These are phyloP conservation scores for Pichia sporocuriosa DNA, from an alignment of 805 yeast species.

Conservation along the genomic window DNA sequence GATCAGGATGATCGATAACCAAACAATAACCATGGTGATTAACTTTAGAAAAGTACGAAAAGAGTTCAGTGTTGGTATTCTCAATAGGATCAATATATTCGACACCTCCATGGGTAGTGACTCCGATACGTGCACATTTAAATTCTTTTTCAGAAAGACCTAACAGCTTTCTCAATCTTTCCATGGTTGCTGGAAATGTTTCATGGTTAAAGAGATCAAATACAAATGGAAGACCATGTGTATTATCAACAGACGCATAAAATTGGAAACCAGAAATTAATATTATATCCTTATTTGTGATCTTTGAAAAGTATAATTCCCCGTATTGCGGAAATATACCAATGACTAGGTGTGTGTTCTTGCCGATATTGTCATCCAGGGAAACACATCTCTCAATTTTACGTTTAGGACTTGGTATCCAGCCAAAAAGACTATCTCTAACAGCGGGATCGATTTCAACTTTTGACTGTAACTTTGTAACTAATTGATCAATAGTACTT, in stretches of 20 bases:
- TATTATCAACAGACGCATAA: conserved; percentile 54
- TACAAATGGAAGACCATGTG: conserved; percentile 82
- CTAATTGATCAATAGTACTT: conserved; percentile 47
- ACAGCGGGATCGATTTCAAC: conserved; percentile 44
- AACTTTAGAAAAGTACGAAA: conserved; percentile 31
- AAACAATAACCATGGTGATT: conserved; percentile 39
- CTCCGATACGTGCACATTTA: conserved; percentile 62
- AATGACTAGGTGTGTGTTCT: conserved; percentile 40
- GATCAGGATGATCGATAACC: conserved; percentile 85
- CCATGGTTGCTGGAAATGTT: conserved; percentile 50
- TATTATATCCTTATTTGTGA: conserved; percentile 21
- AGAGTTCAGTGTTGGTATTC: conserved; percentile 49
- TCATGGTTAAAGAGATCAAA: conserved; percentile 70
- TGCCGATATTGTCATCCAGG: conserved; percentile 32
- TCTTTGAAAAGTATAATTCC: conserved; percentile 15
- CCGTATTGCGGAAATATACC: conserved; percentile 36
- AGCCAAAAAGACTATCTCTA: conserved; percentile 42
- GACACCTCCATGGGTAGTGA: conserved; percentile 35
- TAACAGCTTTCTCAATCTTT: conserved; percentile 58
- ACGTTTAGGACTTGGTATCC: conserved; percentile 41
- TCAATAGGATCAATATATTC: conserved; percentile 41
- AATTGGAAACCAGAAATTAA: conserved; percentile 70
- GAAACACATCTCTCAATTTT: conserved; percentile 28
- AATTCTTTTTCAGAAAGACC: conserved; percentile 80
- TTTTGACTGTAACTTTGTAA: conserved; percentile 50